A percentile compares a stretch with the other conserved stretches of the same genome.
These are phyloP conservation scores for Metschnikowia anglica DNA, from an alignment of 805 yeast genomes.

Conservation along the genomic window DNA sequence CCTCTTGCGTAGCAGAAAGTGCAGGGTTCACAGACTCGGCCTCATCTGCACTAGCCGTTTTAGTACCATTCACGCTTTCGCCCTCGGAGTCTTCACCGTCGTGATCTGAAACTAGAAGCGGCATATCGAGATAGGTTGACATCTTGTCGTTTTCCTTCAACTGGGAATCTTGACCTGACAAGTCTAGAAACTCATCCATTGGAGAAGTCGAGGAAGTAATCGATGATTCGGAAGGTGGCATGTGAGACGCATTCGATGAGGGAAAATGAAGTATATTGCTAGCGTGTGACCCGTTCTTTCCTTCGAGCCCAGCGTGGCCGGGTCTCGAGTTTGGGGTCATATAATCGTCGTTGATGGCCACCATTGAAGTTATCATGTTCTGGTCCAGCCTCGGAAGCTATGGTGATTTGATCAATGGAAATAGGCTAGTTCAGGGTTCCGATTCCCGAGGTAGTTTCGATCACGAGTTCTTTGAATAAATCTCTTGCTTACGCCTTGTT, in stretches of 20 bases:
- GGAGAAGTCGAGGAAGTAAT: not conserved
- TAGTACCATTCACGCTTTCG: conserved; percentile 22
- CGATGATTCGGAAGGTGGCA: not conserved
- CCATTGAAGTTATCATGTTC: conserved; percentile 10
- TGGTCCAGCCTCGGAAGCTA: conserved; percentile 1
- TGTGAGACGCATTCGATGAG: not conserved
- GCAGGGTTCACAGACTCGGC: not conserved
- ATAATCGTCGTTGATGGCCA: conserved; percentile 14
- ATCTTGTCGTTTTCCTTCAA: conserved; percentile 7
- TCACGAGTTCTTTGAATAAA: not conserved
- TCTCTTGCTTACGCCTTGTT: conserved; percentile 6
- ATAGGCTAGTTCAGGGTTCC: too few relatives aligned
- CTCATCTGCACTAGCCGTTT: conserved; percentile 1
- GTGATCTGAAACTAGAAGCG: conserved; percentile 33
- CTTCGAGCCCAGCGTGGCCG: conserved; percentile 7
- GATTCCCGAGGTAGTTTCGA: too few relatives aligned
- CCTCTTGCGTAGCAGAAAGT: conserved; percentile 22
- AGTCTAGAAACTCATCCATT: not conserved
- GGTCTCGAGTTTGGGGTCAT: conserved; percentile 12
- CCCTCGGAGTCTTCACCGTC: conserved; percentile 30
- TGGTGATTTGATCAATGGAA: too few relatives aligned
- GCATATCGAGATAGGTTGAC: conserved; percentile 29
- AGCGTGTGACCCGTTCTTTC: not conserved
- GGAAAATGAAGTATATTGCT: not conserved
- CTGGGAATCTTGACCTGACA: not conserved